Conservation (phyloP, 176 grass and related monocot species). For the Oryza meyeriana region DNA sequence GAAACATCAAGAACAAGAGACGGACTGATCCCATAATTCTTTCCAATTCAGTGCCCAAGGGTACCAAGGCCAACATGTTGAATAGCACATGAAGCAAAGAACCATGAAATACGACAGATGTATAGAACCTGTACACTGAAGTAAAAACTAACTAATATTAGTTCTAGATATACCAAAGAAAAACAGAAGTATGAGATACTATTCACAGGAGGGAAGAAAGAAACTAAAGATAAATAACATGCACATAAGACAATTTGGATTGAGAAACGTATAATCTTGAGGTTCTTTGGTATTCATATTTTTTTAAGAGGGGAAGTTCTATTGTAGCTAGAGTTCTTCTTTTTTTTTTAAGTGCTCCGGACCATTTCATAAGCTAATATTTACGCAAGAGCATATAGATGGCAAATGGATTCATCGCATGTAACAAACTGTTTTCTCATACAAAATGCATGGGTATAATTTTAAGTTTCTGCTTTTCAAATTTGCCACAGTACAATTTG, state of each 20-base stretch:
- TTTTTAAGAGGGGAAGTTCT: background rate
- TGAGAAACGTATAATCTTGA: background rate
- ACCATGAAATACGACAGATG: conserved; percentile 86
- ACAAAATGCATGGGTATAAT: background rate
- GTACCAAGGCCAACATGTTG: conserved; percentile 95
- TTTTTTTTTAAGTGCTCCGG: background rate
- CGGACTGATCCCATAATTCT: conserved; percentile 97
- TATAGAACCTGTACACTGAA: conserved; percentile 90
- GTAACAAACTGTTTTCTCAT: background rate
- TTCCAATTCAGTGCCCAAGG: conserved; percentile 83
- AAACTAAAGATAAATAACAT: background rate
- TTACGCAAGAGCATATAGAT: background rate
- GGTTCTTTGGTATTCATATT: background rate
- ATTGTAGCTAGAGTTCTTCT: background rate
- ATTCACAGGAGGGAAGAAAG: background rate
- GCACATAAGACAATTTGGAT: background rate
- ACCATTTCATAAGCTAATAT: conserved; percentile 6
- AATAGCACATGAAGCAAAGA: conserved; percentile 90
- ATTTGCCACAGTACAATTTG: background rate
- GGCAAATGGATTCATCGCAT: background rate
- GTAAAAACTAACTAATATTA: conserved; percentile 34
- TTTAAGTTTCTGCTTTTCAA: background rate
- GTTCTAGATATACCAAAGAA: conserved; percentile 22
- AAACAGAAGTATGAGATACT: background rate
- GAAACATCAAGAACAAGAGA: conserved; percentile 84